Conservation (phyloP, 352 stramenopile species). For the Plasmopara viticola region DNA sequence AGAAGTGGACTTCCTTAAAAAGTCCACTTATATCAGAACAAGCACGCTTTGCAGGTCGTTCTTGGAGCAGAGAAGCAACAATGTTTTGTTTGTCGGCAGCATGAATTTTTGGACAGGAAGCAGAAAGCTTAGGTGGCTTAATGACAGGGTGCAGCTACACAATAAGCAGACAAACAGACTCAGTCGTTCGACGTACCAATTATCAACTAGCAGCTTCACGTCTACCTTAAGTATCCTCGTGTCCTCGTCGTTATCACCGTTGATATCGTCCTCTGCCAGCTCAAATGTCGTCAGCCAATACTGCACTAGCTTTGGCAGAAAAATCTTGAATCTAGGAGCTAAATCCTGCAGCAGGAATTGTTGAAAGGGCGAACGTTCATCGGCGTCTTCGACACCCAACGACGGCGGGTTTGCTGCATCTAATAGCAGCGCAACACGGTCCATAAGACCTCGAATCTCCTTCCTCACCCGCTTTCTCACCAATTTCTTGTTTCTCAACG, state of each 20-base stretch:
- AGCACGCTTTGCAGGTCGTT: slow-evolving; percentile 41
- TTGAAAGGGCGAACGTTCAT: slow-evolving; percentile 70
- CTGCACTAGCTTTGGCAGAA: slow-evolving; percentile 42
- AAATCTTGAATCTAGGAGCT: slow-evolving; percentile 28
- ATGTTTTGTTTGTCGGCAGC: slow-evolving; percentile 37
- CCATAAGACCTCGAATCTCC: slow-evolving; percentile 59
- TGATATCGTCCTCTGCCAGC: slow-evolving; percentile 31
- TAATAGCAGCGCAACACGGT: slow-evolving; percentile 67
- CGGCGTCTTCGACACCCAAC: slow-evolving; percentile 53
- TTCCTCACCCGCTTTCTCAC: slow-evolving; percentile 42
- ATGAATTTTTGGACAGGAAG: slow-evolving; percentile 2
- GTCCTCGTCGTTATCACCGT: slow-evolving; percentile 4
- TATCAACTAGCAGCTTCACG: neutral
- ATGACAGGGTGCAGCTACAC: slow-evolving; percentile 14
- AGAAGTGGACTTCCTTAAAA: slow-evolving; percentile 45
- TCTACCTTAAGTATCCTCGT: too few species aligned
- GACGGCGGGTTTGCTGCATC: slow-evolving; percentile 62
- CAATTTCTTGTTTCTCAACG: slow-evolving; percentile 19
- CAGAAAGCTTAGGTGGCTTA: slow-evolving; percentile 12
- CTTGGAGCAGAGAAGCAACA: slow-evolving; percentile 54
- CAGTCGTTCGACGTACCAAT: slow-evolving; percentile 1
- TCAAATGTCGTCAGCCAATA: slow-evolving; percentile 54
- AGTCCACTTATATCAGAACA: slow-evolving; percentile 22
- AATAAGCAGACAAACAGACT: neutral
- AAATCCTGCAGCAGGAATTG: slow-evolving; percentile 54